A percentile compares a stretch with the other conserved stretches of the same genome.
These are phyloP conservation scores for Kockiozyma suomiensis DNA, from an alignment of 805 yeast genomes.

Conservation along the genomic window DNA sequence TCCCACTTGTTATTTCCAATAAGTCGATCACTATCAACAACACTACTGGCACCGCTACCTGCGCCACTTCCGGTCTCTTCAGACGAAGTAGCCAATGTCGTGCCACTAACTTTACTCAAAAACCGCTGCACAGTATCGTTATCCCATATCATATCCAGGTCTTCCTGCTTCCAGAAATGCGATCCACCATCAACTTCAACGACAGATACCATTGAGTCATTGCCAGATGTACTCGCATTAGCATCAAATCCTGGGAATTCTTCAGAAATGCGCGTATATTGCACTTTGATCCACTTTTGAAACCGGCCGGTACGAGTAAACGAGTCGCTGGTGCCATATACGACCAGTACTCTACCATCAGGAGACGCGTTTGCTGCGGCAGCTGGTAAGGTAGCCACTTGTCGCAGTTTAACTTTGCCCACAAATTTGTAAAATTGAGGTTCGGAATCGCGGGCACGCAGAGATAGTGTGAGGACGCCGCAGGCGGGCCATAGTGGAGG, in stretches of 20 bases:
- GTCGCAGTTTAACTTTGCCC: neutral
- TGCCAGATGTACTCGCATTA: neutral
- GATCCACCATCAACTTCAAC: conserved; percentile 14
- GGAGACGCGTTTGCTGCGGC: conserved; percentile 1
- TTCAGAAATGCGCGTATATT: conserved; percentile 3
- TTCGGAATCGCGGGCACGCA: conserved; percentile 16
- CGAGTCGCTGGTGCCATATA: conserved; percentile 23
- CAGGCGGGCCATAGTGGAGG: conserved; percentile 31
- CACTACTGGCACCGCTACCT: conserved; percentile 7
- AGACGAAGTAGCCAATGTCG: neutral
- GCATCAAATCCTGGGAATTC: conserved; percentile 4
- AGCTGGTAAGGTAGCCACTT: conserved; percentile 1
- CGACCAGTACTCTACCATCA: conserved; percentile 21
- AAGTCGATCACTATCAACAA: neutral
- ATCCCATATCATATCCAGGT: conserved; percentile 19
- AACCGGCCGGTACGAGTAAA: conserved; percentile 15
- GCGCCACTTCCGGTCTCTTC: neutral
- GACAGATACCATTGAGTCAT: neutral
- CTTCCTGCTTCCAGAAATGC: conserved; percentile 19
- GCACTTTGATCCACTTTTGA: conserved; percentile 18
- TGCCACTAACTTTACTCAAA: conserved; percentile 9
- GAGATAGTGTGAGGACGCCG: conserved; percentile 10
- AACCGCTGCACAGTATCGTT: conserved; percentile 5
- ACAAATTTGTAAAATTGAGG: conserved; percentile 20
- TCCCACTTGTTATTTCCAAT: neutral